Conservation (phyloP, 768 basidiomycete genomes). For the Amanita inopinata region DNA sequence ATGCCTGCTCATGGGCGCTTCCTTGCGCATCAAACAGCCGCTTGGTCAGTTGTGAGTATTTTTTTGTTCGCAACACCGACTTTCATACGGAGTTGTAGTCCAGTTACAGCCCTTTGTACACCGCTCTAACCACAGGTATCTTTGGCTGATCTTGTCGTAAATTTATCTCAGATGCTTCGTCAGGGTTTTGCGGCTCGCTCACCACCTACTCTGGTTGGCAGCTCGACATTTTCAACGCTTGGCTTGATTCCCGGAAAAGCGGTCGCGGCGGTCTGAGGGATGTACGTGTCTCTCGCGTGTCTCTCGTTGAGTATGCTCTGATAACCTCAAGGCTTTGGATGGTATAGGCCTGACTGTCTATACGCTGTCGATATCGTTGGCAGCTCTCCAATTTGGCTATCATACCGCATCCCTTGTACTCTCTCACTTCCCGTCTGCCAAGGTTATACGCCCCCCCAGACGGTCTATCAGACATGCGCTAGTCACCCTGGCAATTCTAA, state of each 20-base stretch:
- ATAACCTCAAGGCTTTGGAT: constrained; percentile 61
- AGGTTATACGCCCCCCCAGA: constrained; percentile 22
- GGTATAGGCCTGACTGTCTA: constrained; percentile 74
- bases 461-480: constrained; percentile 38
- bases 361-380: constrained; percentile 69
- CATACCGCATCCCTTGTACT: constrained; percentile 39
- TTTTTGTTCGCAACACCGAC: background rate
- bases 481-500: constrained; percentile 45
- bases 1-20: constrained; percentile 87
- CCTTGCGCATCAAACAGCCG: constrained; percentile 57
- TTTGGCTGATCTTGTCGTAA: background rate
- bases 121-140: constrained; percentile 75
- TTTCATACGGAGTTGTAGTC: constrained; percentile 9
- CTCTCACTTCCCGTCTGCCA: constrained; percentile 27
- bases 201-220: constrained; percentile 98
- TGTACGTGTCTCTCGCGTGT: constrained; percentile 6
- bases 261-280: constrained; percentile 1
- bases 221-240: constrained; percentile 76
- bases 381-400: constrained; percentile 68
- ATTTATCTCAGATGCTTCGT: constrained; percentile 2
- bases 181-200: constrained; percentile 90
- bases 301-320: background rate
- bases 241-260: constrained; percentile 48
- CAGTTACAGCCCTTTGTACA: constrained; percentile 86
- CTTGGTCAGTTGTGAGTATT: constrained; percentile 63